Conservation (phyloP, 768 basidiomycete genomes). For the Suillus plorans region DNA sequence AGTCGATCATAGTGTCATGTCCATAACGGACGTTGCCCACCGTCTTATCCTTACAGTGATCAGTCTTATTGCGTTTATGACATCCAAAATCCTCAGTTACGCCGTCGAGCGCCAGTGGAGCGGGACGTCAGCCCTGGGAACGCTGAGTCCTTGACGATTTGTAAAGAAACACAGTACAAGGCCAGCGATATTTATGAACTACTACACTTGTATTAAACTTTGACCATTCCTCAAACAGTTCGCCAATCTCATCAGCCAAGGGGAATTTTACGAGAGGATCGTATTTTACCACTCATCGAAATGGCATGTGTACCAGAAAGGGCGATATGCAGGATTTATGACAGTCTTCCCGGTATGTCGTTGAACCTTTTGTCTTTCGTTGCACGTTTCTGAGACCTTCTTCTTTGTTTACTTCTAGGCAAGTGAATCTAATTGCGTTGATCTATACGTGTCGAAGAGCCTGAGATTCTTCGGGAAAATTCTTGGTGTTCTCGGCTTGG, state of each 20-base stretch:
- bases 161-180: background rate
- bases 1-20: background rate
- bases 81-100: background rate
- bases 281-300: background rate
- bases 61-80: background rate
- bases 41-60: background rate
- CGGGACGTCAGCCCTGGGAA: background rate
- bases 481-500: background rate
- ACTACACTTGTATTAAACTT: background rate
- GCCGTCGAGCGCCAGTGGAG: background rate
- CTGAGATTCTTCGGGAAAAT: background rate
- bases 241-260: background rate
- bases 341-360: background rate
- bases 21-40: background rate
- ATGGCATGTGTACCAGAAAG: conserved; percentile 1
- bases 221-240: background rate
- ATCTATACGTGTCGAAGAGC: background rate
- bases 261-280: background rate
- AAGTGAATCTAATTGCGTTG: background rate
- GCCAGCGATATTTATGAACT: background rate
- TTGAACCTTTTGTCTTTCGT: background rate
- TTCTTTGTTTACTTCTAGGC: background rate
- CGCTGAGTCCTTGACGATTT: background rate
- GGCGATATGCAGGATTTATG: background rate
- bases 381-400: background rate